Evolutionary conservation across 495 filamentous ascomycete genomes (phyloP).

Genomic region (Aspergillus nanangensis): DNA sequence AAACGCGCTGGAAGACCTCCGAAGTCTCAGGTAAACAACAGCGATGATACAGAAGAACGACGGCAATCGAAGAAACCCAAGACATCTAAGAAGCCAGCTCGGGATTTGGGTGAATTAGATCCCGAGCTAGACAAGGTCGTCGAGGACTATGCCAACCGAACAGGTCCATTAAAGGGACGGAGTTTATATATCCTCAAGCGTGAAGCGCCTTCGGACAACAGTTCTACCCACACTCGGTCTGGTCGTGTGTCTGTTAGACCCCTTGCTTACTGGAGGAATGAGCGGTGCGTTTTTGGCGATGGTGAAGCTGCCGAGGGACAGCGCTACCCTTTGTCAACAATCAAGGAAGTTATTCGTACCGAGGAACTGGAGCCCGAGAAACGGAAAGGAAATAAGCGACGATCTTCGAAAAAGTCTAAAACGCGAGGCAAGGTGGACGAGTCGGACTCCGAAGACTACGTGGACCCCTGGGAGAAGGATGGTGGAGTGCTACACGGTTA

Average conservation of each 20-base stretch:
- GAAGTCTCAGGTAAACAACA: slow-evolving; percentile 21
- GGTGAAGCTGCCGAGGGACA: slow-evolving; percentile 46
- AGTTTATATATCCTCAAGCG: slow-evolving; percentile 69
- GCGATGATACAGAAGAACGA: slow-evolving; percentile 20
- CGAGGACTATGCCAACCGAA: slow-evolving; percentile 39
- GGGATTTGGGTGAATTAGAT: slow-evolving; percentile 10
- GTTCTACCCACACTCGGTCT: slow-evolving; percentile 47
- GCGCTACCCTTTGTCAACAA: slow-evolving; percentile 55
- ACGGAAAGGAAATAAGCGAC: slow-evolving; percentile 26
- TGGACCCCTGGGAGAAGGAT: slow-evolving; percentile 58
- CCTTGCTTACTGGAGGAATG: slow-evolving; percentile 82
- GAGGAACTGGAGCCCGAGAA: slow-evolving; percentile 53
- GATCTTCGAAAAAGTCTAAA: slow-evolving; percentile 30
- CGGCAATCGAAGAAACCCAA: slow-evolving; percentile 35
- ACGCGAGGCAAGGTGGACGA: slow-evolving; percentile 32
- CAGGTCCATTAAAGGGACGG: slow-evolving; percentile 46
- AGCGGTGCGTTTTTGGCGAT: slow-evolving; percentile 66
- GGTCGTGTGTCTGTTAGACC: slow-evolving; percentile 64
- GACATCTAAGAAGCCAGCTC: slow-evolving; percentile 12
- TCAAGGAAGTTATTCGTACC: slow-evolving; percentile 72
- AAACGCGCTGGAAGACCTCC: slow-evolving; percentile 32
- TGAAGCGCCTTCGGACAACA: slow-evolving; percentile 53
- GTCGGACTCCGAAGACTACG: slow-evolving; percentile 45
- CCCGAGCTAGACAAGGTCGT: slow-evolving; percentile 37
- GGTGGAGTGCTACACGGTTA: slow-evolving; percentile 54